These are phyloP conservation scores for Pyrenula aspistea DNA, from an alignment of 495 filamentous ascomycete genomes.

Conservation along the genomic window DNA sequence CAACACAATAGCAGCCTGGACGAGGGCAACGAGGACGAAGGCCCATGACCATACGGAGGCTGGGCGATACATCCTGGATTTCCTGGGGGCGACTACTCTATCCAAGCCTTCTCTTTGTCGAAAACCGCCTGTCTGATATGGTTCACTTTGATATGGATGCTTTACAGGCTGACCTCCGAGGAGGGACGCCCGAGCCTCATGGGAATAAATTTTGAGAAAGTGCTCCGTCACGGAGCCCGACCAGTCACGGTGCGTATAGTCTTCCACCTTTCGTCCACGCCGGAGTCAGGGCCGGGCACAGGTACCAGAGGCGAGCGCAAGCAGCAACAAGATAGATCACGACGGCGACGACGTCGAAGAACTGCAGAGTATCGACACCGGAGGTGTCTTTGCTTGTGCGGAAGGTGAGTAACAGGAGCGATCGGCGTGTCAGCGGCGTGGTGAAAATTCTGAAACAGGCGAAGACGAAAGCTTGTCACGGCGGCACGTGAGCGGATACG, in stretches of 20 bases:
- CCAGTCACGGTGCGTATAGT: not conserved
- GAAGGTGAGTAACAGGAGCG: not conserved
- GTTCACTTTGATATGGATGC: conserved; percentile 27
- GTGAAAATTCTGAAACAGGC: not conserved
- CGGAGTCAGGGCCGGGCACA: not conserved
- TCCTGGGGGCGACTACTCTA: conserved; percentile 16
- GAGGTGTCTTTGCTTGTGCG: not conserved
- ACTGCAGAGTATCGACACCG: not conserved
- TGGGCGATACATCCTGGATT: conserved; percentile 52
- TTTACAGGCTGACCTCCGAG: conserved; percentile 46
- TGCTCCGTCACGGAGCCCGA: conserved; percentile 30
- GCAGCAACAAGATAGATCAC: not conserved
- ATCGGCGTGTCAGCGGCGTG: not conserved
- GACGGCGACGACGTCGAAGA: not conserved
- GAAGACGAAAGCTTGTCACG: not conserved
- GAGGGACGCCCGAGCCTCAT: conserved; percentile 52
- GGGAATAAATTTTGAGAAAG: conserved; percentile 46
- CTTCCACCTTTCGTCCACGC: not conserved
- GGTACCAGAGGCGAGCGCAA: not conserved
- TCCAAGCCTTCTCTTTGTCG: conserved; percentile 43
- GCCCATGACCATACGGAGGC: conserved; percentile 79
- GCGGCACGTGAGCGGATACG: not conserved
- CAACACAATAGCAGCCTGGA: conserved; percentile 70
- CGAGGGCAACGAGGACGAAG: conserved; percentile 59
- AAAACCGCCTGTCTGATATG: conserved; percentile 22